Percentiles rank a stretch among this genome's conserved stretches.
Evolutionary conservation across 345 rosid genomes (phyloP).

Genomic region (Jatropha curcas): DNA sequence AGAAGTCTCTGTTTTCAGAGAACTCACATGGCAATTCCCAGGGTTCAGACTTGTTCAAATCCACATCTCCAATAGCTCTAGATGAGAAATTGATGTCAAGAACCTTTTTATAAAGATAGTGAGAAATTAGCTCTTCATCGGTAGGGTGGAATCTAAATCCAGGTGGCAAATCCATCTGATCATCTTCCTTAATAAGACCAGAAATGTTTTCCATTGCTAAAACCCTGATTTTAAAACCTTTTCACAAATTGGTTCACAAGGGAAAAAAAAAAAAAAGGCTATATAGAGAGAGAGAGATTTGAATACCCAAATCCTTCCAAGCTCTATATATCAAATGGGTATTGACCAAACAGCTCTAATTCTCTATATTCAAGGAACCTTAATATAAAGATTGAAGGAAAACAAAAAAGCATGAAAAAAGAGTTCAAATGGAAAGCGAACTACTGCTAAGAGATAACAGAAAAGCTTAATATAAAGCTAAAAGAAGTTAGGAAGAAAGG

Average conservation of each 20-base stretch:
- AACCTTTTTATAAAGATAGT: slow-evolving; percentile 74
- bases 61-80: slow-evolving; percentile 87
- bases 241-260: too few species aligned
- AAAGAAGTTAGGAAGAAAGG: slow-evolving; percentile 37
- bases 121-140: slow-evolving; percentile 91
- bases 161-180: slow-evolving; percentile 78
- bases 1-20: not conserved
- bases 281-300: too few species aligned
- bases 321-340: not conserved
- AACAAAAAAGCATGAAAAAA: not conserved
- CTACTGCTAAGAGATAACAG: slow-evolving; percentile 18
- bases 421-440: slow-evolving; percentile 7
- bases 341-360: slow-evolving; percentile 17
- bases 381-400: not conserved
- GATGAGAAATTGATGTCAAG: slow-evolving; percentile 53
- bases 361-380: slow-evolving; percentile 16
- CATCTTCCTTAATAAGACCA: slow-evolving; percentile 56
- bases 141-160: slow-evolving; percentile 95
- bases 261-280: too few species aligned
- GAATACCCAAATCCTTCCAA: too few species aligned
- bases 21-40: slow-evolving; percentile 92
- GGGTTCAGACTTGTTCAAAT: slow-evolving; percentile 94
- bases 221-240: slow-evolving; percentile 37
- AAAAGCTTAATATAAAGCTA: slow-evolving; percentile 28
- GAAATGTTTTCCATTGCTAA: slow-evolving; percentile 49